phyloP scores from a whole-genome alignment of 129 eudicot genomes.

The Centrapalus pauciflorus region DNA sequence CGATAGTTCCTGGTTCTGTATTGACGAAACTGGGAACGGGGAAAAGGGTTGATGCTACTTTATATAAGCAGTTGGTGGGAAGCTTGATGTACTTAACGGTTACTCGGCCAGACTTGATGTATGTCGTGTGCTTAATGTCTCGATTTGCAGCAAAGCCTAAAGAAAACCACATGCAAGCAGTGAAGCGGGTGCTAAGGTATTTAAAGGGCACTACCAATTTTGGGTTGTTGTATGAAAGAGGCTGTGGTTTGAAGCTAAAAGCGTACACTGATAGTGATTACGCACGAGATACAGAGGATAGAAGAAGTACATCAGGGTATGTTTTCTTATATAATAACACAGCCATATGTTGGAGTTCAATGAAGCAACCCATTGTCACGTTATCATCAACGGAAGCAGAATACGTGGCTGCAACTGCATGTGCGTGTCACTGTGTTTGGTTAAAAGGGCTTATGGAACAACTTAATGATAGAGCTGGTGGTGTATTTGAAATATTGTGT shows the following conservation, averaged over 20 bases:
- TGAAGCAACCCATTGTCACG: background rate
- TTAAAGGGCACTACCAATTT: background rate
- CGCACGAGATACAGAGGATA: conserved; percentile 7
- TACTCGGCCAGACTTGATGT: background rate
- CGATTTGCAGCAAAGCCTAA: background rate
- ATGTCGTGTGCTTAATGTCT: background rate
- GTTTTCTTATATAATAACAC: background rate
- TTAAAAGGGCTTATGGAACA: background rate
- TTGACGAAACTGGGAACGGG: background rate
- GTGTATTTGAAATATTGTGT: background rate
- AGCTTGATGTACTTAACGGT: background rate
- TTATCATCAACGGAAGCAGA: background rate
- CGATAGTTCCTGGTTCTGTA: background rate
- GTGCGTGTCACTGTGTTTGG: background rate
- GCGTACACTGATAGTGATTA: background rate
- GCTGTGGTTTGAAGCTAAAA: background rate
- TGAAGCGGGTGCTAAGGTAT: background rate
- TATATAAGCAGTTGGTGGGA: background rate
- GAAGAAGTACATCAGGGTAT: background rate
- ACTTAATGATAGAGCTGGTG: background rate
- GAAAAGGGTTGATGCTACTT: background rate
- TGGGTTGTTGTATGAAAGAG: background rate
- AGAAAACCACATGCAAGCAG: background rate
- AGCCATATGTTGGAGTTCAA: background rate
- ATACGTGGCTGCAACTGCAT: background rate